phyloP scores from a whole-genome alignment of 768 basidiomycete genomes.

The Imleria badia region DNA sequence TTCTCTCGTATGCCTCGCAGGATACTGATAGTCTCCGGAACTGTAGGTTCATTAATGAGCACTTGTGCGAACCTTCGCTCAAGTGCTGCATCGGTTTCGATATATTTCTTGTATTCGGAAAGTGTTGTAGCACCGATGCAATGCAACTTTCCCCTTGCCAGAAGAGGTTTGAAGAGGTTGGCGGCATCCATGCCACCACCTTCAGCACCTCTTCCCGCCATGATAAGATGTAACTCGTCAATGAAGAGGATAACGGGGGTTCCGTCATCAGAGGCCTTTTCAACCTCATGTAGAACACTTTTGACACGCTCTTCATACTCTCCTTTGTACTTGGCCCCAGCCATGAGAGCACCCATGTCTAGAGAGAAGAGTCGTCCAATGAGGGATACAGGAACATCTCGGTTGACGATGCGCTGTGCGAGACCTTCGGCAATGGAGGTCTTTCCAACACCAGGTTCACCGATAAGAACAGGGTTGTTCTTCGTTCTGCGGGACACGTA shows the following conservation, averaged over 20 bases:
- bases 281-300: constrained; percentile 87
- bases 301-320: constrained; percentile 98
- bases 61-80: constrained; percentile 95
- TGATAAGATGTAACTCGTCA: constrained; percentile 92
- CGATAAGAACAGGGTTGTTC: constrained; percentile 96
- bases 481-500: constrained; percentile 63
- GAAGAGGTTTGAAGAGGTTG: constrained; percentile 88
- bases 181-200: constrained; percentile 93
- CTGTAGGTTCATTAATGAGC: constrained; percentile 85
- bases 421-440: constrained; percentile 94
- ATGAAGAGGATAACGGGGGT: constrained; percentile 89
- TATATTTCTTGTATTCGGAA: constrained; percentile 88
- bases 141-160: constrained; percentile 78
- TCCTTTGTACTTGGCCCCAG: constrained; percentile 89
- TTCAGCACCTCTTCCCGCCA: constrained; percentile 81
- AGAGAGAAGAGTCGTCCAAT: constrained; percentile 78
- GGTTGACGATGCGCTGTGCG: constrained; percentile 91
- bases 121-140: constrained; percentile 92
- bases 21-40: constrained; percentile 89
- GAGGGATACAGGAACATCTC: constrained; percentile 80
- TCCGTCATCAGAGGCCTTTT: constrained; percentile 79
- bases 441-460: constrained; percentile 94
- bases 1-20: constrained; percentile 92
- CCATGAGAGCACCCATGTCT: constrained; percentile 96
- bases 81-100: constrained; percentile 89